Base-by-base conservation (phyloP, 192 early-diverging fungal species). In the Rhizophlyctis rosea region DNA sequence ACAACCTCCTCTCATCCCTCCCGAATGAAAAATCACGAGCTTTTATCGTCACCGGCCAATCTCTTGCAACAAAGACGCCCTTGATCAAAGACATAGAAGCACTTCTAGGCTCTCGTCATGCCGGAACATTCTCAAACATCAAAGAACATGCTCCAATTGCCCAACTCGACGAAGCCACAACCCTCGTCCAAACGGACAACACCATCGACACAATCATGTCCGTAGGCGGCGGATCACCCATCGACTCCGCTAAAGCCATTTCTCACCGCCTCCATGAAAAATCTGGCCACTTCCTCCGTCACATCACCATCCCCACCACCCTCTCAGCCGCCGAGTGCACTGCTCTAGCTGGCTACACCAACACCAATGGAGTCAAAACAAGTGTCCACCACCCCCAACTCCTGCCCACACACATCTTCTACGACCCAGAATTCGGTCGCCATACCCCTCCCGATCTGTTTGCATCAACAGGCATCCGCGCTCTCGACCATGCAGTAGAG, bases 171-270 rank as follows among this genome's bases (percentile, higher is more conserved):
- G 59, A 61, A 13, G 59, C 59, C 2, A 50, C 47, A 28, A 27
- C 47, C 3, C 14, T 53, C 9, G 51, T 53, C 11, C 56, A 25
- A 29, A 23, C 2, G 3, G 59, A 61, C 32, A 2, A 11, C 2
- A 28, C 18, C 1, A 61, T 61, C 48, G 59, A 61, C 31, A 61
- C 59, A 28, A 61, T 61, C 48, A 61, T 61, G 25, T 61, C 59
- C 27, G 27, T 61, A 9, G 59, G 59, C 48, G 59, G 59, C 47
- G 59, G 56, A 2, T 57, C 56, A 21, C 56, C 56, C 56, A 57
- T 57, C 56, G 56, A 57, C 21, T 57, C 56, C 23, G 56, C 56
- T 2, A 57, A 57, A 39, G 56, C 56, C 3, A 57, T 57, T 36
- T 4, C 11, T 3, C 44, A 25, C 56, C 31, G 56, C 31, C 16